Evolutionary conservation across 352 stramenopile genomes (phyloP).

Genomic region (Pythium monospermum): DNA sequence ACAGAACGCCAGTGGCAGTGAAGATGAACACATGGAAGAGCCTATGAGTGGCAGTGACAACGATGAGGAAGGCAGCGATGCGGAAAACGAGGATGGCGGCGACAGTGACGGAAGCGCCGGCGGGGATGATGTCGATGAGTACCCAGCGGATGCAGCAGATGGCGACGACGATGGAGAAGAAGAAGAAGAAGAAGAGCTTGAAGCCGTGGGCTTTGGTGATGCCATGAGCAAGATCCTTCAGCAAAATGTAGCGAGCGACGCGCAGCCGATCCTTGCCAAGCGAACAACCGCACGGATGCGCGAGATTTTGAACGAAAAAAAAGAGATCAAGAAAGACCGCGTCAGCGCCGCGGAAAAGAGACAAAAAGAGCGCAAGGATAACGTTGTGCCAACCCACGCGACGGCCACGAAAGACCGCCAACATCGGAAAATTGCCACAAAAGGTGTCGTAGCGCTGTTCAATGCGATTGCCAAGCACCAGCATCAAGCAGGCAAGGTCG

Average conservation of each 20-base stretch:
- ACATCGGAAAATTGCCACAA: constrained; percentile 76
- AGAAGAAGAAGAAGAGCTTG: constrained; percentile 35
- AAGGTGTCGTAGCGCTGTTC: constrained; percentile 82
- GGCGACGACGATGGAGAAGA: constrained; percentile 21
- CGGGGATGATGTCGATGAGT: constrained; percentile 15
- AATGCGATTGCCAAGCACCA: constrained; percentile 86
- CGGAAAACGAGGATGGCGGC: constrained; percentile 14
- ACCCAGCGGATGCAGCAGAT: constrained; percentile 19
- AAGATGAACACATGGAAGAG: constrained; percentile 13
- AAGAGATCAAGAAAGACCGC: constrained; percentile 57
- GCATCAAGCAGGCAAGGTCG: constrained; percentile 51
- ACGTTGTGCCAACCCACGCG: constrained; percentile 54
- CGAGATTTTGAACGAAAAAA: constrained; percentile 74
- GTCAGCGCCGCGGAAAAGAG: constrained; percentile 72
- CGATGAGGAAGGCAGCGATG: constrained; percentile 22
- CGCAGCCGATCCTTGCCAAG: constrained; percentile 79
- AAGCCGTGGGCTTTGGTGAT: constrained; percentile 77
- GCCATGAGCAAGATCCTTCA: constrained; percentile 84
- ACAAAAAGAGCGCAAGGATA: constrained; percentile 72
- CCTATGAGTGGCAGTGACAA: constrained; percentile 15
- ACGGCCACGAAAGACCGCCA: constrained; percentile 61
- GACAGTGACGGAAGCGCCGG: constrained; percentile 9
- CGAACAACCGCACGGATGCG: constrained; percentile 79
- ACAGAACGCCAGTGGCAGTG: constrained; percentile 4
- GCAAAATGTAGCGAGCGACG: constrained; percentile 63